A percentile compares a stretch with the other conserved stretches of the same genome.
phyloP scores from a whole-genome alignment of 305 asterid species.

The Fraxinus sp. region DNA sequence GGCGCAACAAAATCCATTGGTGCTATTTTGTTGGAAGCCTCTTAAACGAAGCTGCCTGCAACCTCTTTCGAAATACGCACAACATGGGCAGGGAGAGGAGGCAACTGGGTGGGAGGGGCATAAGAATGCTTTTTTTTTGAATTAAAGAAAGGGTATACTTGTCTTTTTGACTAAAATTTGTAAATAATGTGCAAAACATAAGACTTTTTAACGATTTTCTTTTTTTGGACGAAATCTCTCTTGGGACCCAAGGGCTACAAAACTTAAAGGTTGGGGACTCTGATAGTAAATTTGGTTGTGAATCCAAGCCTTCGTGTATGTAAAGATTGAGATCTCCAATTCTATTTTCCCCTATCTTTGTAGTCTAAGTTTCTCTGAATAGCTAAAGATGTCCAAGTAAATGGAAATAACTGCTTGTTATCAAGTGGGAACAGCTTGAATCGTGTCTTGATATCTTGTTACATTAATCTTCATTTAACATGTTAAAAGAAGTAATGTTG shows the following conservation, averaged over 20 bases:
- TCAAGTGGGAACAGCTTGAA: not conserved
- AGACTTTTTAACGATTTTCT: not conserved
- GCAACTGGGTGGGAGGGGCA: not conserved
- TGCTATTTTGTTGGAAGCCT: not conserved
- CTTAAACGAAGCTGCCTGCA: not conserved
- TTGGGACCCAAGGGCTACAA: not conserved
- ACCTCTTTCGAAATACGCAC: not conserved
- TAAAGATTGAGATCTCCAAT: not conserved
- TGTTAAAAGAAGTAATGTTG: not conserved
- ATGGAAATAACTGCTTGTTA: not conserved
- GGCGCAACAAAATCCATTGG: not conserved
- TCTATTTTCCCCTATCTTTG: not conserved
- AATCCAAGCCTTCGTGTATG: not conserved
- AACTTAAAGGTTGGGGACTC: not conserved
- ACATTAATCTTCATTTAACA: not conserved
- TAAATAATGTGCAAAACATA: not conserved
- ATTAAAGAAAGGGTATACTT: not conserved
- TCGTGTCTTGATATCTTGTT: slow-evolving; percentile 1
- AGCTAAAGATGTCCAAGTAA: not conserved
- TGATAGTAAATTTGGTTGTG: not conserved
- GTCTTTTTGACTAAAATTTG: not conserved
- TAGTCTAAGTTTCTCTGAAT: not conserved
- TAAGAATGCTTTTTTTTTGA: not conserved
- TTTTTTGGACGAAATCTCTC: not conserved
- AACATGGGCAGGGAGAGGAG: not conserved